Conservation (phyloP, 352 stramenopile species). For the Albugo candida region DNA sequence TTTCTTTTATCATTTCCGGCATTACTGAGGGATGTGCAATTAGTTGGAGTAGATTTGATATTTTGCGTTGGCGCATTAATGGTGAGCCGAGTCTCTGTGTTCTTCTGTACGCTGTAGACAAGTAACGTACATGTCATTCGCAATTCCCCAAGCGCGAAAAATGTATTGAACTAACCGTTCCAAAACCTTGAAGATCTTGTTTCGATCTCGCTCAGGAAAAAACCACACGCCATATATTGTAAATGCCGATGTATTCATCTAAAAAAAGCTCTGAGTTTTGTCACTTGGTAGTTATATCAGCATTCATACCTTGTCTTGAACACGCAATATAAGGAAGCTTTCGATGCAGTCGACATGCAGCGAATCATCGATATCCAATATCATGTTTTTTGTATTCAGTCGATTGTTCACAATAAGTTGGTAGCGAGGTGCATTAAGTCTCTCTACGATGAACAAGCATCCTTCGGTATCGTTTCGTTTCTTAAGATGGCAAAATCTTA, state of each 20-base stretch:
- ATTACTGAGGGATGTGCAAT: neutral
- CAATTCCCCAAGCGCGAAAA: neutral
- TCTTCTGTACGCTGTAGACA: constrained; percentile 29
- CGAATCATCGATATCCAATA: constrained; percentile 39
- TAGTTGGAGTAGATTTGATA: neutral
- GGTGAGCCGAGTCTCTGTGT: constrained; percentile 22
- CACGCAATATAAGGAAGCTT: constrained; percentile 68
- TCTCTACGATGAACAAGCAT: constrained; percentile 70
- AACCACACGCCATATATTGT: constrained; percentile 79
- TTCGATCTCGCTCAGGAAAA: constrained; percentile 66
- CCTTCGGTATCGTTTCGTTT: constrained; percentile 77
- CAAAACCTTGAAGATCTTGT: constrained; percentile 56
- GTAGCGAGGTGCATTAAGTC: constrained; percentile 44
- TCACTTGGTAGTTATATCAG: no score
- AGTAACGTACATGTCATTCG: neutral
- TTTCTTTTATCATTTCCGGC: constrained; percentile 2
- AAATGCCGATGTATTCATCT: constrained; percentile 34
- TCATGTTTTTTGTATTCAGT: constrained; percentile 77
- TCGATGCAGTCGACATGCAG: constrained; percentile 71
- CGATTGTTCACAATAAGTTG: constrained; percentile 81
- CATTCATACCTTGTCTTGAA: constrained; percentile 24
- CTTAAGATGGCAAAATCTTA: constrained; percentile 11
- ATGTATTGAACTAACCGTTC: constrained; percentile 22
- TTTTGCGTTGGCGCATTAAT: constrained; percentile 4
- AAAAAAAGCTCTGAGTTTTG: neutral